These are phyloP conservation scores for Astragalus glycyphyllos DNA, from an alignment of 306 rosid genomes.

Conservation along the genomic window DNA sequence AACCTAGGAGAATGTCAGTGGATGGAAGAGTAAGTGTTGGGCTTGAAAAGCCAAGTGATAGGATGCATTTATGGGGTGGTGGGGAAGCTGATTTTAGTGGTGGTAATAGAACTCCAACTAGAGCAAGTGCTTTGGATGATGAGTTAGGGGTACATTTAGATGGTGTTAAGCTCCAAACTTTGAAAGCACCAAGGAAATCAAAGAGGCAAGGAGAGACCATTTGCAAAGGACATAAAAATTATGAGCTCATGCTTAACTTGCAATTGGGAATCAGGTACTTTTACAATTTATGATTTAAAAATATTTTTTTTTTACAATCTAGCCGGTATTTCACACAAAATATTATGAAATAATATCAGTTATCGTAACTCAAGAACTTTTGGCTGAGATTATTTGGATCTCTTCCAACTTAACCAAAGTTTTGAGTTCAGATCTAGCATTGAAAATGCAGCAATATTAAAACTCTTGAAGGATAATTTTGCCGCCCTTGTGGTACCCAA, in stretches of 20 bases:
- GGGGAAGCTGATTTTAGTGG: conserved; percentile 31
- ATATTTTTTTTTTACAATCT: no score
- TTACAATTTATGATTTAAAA: not conserved
- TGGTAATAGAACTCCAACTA: conserved; percentile 31
- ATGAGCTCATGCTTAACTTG: conserved; percentile 91
- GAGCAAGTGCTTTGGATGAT: conserved; percentile 35
- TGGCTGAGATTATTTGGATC: no score
- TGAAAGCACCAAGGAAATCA: conserved; percentile 55
- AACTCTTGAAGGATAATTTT: no score
- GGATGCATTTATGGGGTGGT: conserved; percentile 74
- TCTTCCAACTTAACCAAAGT: no score
- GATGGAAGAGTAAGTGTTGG: conserved; percentile 80
- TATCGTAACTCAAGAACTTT: no score
- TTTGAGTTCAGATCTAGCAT: no score
- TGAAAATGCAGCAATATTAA: no score
- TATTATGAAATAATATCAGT: no score
- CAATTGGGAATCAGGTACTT: conserved; percentile 87
- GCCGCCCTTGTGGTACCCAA: no score
- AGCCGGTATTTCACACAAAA: no score
- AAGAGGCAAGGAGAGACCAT: conserved; percentile 89
- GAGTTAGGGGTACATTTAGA: conserved; percentile 41
- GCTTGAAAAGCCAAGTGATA: conserved; percentile 68
- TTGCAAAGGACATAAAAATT: conserved; percentile 84
- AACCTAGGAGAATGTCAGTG: conserved; percentile 69
- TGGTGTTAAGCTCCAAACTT: conserved; percentile 36